Conservation (phyloP, 129 eudicot species). For the Silybum marianum region DNA sequence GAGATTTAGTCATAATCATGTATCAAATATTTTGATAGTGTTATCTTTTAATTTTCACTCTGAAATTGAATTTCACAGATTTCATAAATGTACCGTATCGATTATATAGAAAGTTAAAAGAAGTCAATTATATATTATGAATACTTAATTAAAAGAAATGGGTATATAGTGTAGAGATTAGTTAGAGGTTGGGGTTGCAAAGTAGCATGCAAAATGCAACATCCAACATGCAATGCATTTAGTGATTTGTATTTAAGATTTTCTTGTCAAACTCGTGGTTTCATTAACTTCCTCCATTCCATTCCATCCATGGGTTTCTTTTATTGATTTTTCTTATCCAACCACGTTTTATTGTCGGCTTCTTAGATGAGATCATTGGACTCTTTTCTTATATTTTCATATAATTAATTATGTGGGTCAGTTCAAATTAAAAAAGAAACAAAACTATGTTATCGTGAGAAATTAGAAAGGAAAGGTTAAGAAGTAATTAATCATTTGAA, state of each 20-base stretch:
- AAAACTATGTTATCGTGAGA: too few species aligned
- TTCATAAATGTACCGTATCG: too few species aligned
- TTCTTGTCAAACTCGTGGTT: conserved; percentile 20
- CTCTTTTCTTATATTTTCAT: not conserved
- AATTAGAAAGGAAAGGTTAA: too few species aligned
- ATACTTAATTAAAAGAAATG: not conserved
- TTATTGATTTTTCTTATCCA: conserved; percentile 19
- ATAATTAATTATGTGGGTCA: too few species aligned
- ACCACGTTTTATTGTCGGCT: conserved; percentile 36
- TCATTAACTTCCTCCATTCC: conserved; percentile 12
- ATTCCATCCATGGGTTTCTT: conserved; percentile 5
- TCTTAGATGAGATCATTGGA: conserved; percentile 18
- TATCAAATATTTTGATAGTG: too few species aligned
- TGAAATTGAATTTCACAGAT: too few species aligned
- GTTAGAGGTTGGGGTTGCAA: conserved; percentile 29
- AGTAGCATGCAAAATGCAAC: conserved; percentile 15
- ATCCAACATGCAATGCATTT: conserved; percentile 20
- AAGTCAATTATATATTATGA: not conserved
- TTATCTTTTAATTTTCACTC: too few species aligned
- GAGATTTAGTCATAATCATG: too few species aligned
- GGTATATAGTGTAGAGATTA: not conserved
- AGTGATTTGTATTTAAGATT: conserved; percentile 6
- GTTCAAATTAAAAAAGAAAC: too few species aligned
- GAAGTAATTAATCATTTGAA: too few species aligned
- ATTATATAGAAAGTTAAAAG: not conserved